These are phyloP conservation scores for Allium cepa DNA, from an alignment of 106 monocot species.

Conservation along the genomic window DNA sequence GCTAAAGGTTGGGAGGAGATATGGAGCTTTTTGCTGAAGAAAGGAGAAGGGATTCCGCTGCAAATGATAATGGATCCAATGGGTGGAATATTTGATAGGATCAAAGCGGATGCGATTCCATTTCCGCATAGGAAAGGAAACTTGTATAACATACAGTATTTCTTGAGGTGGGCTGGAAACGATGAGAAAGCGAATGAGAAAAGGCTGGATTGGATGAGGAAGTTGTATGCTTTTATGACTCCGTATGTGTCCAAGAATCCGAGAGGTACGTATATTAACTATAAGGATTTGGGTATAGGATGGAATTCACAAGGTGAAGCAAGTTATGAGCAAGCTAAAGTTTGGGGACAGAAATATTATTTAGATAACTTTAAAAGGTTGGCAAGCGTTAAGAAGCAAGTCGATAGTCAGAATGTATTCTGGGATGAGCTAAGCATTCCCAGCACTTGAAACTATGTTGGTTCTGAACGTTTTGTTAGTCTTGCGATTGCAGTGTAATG, in stretches of 20 bases:
- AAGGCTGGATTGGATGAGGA: constrained; percentile 9
- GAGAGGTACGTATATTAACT: background rate
- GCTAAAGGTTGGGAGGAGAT: background rate
- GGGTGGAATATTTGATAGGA: constrained; percentile 17
- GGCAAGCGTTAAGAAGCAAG: background rate
- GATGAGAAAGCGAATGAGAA: background rate
- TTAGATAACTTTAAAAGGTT: constrained; percentile 9
- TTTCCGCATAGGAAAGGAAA: constrained; percentile 32
- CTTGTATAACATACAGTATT: constrained; percentile 22
- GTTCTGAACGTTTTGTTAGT: too few species aligned
- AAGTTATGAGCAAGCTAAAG: background rate
- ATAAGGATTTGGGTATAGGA: constrained; percentile 1
- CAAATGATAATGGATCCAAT: constrained; percentile 20
- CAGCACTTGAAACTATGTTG: too few species aligned
- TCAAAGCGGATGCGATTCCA: constrained; percentile 14
- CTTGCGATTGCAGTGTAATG: too few species aligned
- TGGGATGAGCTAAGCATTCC: constrained; percentile 12
- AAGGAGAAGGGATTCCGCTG: constrained; percentile 2
- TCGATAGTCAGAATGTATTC: background rate
- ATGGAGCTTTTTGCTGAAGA: constrained; percentile 7
- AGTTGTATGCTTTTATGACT: constrained; percentile 8
- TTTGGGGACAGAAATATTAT: constrained; percentile 12
- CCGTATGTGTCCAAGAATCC: constrained; percentile 14
- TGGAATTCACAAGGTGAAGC: background rate
- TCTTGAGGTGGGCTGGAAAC: constrained; percentile 12